Conservation (phyloP, 352 stramenopile genomes). For the Blastocystis sp. region DNA sequence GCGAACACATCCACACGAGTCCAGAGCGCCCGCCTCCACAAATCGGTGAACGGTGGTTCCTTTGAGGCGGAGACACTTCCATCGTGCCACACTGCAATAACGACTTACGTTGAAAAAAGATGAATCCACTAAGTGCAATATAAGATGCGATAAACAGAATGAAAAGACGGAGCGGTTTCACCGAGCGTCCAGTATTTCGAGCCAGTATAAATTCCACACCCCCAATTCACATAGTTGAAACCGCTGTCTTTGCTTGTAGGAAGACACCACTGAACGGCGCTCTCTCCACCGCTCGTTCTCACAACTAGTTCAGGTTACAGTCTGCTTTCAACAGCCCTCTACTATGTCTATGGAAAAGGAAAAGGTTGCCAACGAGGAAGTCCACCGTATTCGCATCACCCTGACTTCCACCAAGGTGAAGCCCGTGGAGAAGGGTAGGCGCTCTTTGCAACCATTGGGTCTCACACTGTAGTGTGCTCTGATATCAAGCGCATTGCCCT, state of each 20-base stretch:
- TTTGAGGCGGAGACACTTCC: too few relatives aligned
- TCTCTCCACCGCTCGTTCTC: neutral
- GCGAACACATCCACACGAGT: neutral
- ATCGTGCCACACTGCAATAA: neutral
- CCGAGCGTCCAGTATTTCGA: neutral
- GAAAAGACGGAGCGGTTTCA: slow-evolving; percentile 37
- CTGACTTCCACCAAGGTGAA: slow-evolving; percentile 97
- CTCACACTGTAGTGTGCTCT: slow-evolving; percentile 81
- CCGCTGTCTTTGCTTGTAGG: neutral
- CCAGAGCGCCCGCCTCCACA: neutral
- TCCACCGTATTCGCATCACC: slow-evolving; percentile 97
- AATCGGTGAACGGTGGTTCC: too few relatives aligned
- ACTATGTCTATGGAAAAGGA: slow-evolving; percentile 69
- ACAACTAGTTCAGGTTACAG: slow-evolving; percentile 63
- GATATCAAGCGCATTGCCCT: slow-evolving; percentile 94
- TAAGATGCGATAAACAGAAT: neutral
- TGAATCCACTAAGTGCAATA: neutral
- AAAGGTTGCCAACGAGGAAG: slow-evolving; percentile 72
- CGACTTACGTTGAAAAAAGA: neutral
- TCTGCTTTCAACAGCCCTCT: slow-evolving; percentile 68
- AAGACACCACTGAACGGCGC: slow-evolving; percentile 22
- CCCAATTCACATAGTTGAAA: neutral
- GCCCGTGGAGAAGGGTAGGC: slow-evolving; percentile 92
- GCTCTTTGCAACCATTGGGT: neutral
- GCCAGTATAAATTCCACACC: neutral